Evolutionary conservation across 306 rosid species (phyloP).

Genomic region (Castanea sativa): DNA sequence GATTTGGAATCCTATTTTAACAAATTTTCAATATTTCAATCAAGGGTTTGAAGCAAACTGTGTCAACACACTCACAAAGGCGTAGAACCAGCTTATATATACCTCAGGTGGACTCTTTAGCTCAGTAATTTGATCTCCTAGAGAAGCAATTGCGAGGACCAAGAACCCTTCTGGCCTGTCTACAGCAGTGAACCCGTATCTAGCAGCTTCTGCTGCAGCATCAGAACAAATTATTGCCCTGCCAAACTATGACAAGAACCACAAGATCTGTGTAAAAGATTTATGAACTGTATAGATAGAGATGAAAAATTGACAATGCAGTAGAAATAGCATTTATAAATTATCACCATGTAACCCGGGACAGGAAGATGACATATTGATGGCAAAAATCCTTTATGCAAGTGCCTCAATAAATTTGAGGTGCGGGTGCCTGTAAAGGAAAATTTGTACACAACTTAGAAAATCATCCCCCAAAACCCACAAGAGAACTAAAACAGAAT

Average conservation of each 20-base stretch:
- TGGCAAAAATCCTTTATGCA: constrained; percentile 79
- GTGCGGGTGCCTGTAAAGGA: constrained; percentile 54
- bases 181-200: constrained; percentile 74
- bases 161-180: constrained; percentile 88
- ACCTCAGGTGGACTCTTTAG: constrained; percentile 55
- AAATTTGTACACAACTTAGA: background rate
- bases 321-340: background rate
- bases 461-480: background rate
- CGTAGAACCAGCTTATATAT: background rate
- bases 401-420: constrained; percentile 78
- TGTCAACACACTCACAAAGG: background rate
- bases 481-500: background rate
- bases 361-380: constrained; percentile 69
- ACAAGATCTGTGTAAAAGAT: constrained; percentile 1
- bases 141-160: constrained; percentile 80
- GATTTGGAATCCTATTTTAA: constrained; percentile 49
- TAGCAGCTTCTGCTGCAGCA: constrained; percentile 81
- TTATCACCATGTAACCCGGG: constrained; percentile 72
- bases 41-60: background rate
- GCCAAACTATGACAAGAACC: constrained; percentile 54
- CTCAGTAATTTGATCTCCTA: constrained; percentile 52
- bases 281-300: background rate
- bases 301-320: no score
- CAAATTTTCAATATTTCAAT: background rate
- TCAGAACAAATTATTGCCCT: constrained; percentile 69